phyloP scores from a whole-genome alignment of 805 yeast genomes.

The Candida multigemmis region DNA sequence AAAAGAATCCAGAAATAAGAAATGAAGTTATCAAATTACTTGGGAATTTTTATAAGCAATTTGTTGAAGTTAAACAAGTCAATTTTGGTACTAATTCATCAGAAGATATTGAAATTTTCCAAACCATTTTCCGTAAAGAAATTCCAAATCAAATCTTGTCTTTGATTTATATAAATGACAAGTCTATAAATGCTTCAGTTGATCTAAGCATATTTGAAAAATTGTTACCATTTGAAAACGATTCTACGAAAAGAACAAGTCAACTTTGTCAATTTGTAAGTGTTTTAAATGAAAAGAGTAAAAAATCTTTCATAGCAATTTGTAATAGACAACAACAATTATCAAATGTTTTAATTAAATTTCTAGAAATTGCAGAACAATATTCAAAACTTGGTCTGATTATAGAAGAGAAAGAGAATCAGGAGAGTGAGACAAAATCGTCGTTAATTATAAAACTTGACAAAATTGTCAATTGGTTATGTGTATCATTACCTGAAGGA shows the following conservation, averaged over 20 bases:
- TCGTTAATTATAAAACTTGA: constrained; percentile 28
- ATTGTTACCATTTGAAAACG: constrained; percentile 46
- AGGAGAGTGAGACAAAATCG: constrained; percentile 8
- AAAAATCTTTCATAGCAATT: constrained; percentile 59
- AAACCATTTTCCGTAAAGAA: constrained; percentile 24
- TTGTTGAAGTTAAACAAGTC: constrained; percentile 8
- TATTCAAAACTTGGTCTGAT: constrained; percentile 10
- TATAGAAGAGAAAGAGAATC: constrained; percentile 11
- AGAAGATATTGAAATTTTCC: constrained; percentile 16
- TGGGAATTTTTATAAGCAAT: constrained; percentile 32
- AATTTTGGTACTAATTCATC: constrained; percentile 20
- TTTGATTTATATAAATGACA: constrained; percentile 67
- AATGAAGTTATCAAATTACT: constrained; percentile 45
- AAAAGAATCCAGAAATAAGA: constrained; percentile 59
- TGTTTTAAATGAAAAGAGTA: constrained; percentile 47
- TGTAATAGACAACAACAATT: constrained; percentile 59
- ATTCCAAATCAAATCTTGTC: constrained; percentile 63
- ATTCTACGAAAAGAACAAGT: constrained; percentile 37
- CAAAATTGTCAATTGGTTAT: constrained; percentile 54
- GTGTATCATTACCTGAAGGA: constrained; percentile 46
- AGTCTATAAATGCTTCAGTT: constrained; percentile 52
- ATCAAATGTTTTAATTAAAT: constrained; percentile 40
- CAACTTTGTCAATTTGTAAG: constrained; percentile 43
- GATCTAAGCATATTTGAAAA: constrained; percentile 54
- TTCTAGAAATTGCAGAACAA: constrained; percentile 40